phyloP scores from a whole-genome alignment of 129 eudicot genomes.

The Erigeron canadensis region DNA sequence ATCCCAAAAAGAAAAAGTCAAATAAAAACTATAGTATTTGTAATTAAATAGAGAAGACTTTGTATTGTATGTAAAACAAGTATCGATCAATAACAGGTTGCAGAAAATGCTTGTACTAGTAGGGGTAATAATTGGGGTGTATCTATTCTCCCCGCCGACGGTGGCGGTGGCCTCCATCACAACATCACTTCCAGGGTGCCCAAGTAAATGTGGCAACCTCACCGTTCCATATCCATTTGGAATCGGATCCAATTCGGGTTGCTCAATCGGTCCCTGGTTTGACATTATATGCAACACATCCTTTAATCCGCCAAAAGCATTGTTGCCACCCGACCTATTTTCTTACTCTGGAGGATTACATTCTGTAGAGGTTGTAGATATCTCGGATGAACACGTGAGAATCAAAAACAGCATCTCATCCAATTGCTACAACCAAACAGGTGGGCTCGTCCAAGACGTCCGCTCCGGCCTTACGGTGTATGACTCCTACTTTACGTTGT shows the following conservation, averaged over 20 bases:
- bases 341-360: conserved; percentile 2
- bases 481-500: neutral
- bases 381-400: neutral
- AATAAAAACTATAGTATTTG: too few relatives aligned
- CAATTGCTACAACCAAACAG: neutral
- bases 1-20: too few relatives aligned
- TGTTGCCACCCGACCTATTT: conserved; percentile 6
- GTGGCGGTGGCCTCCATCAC: conserved; percentile 12
- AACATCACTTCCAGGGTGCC: conserved; percentile 42
- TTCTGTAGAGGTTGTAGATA: conserved; percentile 7
- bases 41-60: too few relatives aligned
- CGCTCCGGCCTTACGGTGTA: neutral
- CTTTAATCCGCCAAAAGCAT: conserved; percentile 30
- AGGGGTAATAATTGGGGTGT: neutral
- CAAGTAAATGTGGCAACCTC: conserved; percentile 38
- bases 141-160: conserved; percentile 4
- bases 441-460: neutral
- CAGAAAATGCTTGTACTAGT: neutral
- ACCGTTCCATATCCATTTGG: conserved; percentile 39
- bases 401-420: neutral
- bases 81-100: neutral
- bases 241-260: conserved; percentile 28
- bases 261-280: conserved; percentile 24
- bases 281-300: conserved; percentile 36
- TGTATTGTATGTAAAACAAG: too few relatives aligned